phyloP scores from a whole-genome alignment of 352 stramenopile genomes.

The Thalassiosira allenii region DNA sequence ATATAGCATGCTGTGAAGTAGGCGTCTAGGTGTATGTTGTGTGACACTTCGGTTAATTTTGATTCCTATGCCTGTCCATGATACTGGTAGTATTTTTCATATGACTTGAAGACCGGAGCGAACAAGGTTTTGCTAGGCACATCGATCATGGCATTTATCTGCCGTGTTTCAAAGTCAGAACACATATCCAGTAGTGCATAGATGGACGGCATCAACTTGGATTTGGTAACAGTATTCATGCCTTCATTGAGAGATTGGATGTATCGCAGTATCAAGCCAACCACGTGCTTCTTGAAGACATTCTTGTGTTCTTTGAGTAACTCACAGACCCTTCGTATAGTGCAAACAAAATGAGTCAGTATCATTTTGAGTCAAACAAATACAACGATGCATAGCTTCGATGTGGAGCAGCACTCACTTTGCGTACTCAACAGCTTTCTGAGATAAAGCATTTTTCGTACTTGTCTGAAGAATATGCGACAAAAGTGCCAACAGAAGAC shows the following conservation, averaged over 20 bases:
- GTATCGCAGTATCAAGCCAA: slow-evolving; percentile 81
- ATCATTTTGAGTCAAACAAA: too few relatives aligned
- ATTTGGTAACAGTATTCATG: slow-evolving; percentile 60
- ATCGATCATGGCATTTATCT: slow-evolving; percentile 83
- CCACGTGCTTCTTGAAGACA: slow-evolving; percentile 83
- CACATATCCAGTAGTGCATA: slow-evolving; percentile 82
- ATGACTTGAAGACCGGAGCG: slow-evolving; percentile 69
- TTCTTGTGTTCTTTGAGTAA: slow-evolving; percentile 77
- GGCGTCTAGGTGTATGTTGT: too few relatives aligned
- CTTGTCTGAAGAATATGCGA: slow-evolving; percentile 46
- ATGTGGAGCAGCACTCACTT: slow-evolving; percentile 38
- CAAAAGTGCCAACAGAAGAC: slow-evolving; percentile 55
- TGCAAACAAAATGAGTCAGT: too few relatives aligned
- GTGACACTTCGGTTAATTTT: not conserved
- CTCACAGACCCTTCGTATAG: slow-evolving; percentile 69
- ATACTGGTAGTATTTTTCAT: slow-evolving; percentile 80
- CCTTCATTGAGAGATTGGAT: slow-evolving; percentile 59
- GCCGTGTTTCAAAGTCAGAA: slow-evolving; percentile 73
- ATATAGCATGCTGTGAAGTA: too few relatives aligned
- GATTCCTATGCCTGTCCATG: slow-evolving; percentile 63
- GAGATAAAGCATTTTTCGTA: slow-evolving; percentile 35
- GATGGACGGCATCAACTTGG: slow-evolving; percentile 66
- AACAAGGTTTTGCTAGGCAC: slow-evolving; percentile 69
- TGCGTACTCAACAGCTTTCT: slow-evolving; percentile 46
- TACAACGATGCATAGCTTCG: too few relatives aligned